Evolutionary conservation across 1,284 basidiomycete species (phyloP).

Genomic region (Agaricales sp.): DNA sequence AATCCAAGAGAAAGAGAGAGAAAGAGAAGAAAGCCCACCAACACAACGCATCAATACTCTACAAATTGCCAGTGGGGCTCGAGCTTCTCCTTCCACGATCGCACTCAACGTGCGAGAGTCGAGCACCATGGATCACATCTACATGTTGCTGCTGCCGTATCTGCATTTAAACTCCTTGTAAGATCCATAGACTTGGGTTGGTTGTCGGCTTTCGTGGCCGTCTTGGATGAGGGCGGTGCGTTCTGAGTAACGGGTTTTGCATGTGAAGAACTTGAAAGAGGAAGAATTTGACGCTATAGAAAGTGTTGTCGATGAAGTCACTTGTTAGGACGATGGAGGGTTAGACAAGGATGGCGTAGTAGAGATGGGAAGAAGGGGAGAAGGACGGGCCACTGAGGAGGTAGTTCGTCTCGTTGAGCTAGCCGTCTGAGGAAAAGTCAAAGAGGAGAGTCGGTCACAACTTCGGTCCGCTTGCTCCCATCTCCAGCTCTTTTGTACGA

Average conservation of each 20-base stretch:
- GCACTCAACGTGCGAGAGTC: slow-evolving; percentile 94
- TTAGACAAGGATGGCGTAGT: neutral
- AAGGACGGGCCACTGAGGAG: slow-evolving; percentile 78
- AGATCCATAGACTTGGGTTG: slow-evolving; percentile 98
- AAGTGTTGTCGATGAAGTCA: slow-evolving; percentile 95
- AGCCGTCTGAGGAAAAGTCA: too few relatives aligned
- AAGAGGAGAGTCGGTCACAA: too few relatives aligned
- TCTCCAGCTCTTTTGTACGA: too few relatives aligned
- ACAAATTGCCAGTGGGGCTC: slow-evolving; percentile 80
- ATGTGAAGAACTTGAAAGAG: slow-evolving; percentile 85
- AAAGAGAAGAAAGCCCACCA: too few relatives aligned
- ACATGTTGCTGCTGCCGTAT: slow-evolving; percentile 92
- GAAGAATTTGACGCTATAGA: slow-evolving; percentile 97
- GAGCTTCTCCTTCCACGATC: slow-evolving; percentile 92
- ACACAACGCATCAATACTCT: slow-evolving; percentile 29
- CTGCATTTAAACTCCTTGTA: slow-evolving; percentile 98
- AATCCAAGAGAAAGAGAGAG: too few relatives aligned
- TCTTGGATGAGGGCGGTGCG: slow-evolving; percentile 96
- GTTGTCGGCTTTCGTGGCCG: slow-evolving; percentile 98
- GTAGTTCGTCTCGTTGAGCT: slow-evolving; percentile 96
- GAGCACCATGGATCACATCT: slow-evolving; percentile 97
- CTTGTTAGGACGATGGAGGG: slow-evolving; percentile 22
- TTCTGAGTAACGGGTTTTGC: slow-evolving; percentile 98
- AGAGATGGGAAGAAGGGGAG: too few relatives aligned
- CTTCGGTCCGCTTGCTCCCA: too few relatives aligned